Conservation (phyloP, 2,329 filamentous ascomycete species). For the Sporothrix inflata region DNA sequence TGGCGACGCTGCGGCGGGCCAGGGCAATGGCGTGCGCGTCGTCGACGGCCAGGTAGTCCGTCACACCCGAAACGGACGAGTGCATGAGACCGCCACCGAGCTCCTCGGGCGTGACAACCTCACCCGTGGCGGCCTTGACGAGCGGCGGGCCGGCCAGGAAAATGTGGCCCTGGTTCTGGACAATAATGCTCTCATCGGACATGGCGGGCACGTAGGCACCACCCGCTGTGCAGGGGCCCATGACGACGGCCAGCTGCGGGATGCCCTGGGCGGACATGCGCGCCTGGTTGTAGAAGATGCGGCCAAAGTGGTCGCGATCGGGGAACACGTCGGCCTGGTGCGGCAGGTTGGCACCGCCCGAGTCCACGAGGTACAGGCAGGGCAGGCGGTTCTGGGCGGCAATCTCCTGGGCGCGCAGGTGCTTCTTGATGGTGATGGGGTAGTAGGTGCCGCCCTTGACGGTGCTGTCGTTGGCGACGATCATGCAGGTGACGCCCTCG, state of each 20-base stretch:
- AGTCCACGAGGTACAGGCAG: constrained; percentile 97
- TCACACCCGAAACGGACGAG: constrained; percentile 87
- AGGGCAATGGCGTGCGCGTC: constrained; percentile 90
- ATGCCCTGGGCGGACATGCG: constrained; percentile 88
- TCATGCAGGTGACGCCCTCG: constrained; percentile 87
- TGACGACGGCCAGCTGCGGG: constrained; percentile 91
- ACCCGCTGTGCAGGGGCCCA: constrained; percentile 95
- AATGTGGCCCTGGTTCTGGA: constrained; percentile 93
- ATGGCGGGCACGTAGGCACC: constrained; percentile 96
- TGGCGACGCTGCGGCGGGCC: constrained; percentile 79
- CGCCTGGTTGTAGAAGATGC: constrained; percentile 98
- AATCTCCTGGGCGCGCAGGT: constrained; percentile 87
- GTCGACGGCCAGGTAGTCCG: constrained; percentile 92
- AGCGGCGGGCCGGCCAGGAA: constrained; percentile 93
- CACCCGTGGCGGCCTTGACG: constrained; percentile 94
- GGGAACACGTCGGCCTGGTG: constrained; percentile 97
- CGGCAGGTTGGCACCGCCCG: constrained; percentile 90
- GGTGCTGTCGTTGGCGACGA: constrained; percentile 94
- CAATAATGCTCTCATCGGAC: constrained; percentile 97
- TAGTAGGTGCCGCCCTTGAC: constrained; percentile 98
- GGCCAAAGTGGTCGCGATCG: constrained; percentile 90
- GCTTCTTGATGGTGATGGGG: constrained; percentile 97
- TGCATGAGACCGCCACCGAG: constrained; percentile 89
- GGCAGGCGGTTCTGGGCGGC: constrained; percentile 81
- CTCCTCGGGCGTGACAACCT: constrained; percentile 87